Evolutionary conservation across 1,284 basidiomycete species (phyloP), one percentile per base, ranked within the genome.

Genomic region (Sanghuangporus weigelae): DNA sequence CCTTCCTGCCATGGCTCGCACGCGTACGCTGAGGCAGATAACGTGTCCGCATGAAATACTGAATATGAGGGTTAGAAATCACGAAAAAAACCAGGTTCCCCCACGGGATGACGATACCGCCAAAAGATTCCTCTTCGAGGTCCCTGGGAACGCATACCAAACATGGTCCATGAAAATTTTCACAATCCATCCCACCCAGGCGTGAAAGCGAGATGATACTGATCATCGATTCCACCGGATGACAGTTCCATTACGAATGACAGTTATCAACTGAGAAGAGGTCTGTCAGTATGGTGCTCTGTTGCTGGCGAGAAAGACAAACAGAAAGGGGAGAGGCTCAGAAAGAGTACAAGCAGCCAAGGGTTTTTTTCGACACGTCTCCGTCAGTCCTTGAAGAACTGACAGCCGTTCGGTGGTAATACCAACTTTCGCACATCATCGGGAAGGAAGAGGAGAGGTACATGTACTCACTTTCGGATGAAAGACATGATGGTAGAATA

Each of bases 401-500:
- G 36, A 54, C 53, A 7, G 53, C 54, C 44, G 38, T 63, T 63
- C 61, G 61, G 61, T 63, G 61, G 61, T 63, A 63, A 63, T 63
- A 63, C 61, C 61, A 63, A 63, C 61, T 63, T 62, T 63, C 58
- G 44, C 61, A 63, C 61, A 63, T 63, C 61, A 50, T 58, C 6
- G 61, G 23, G 23, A 39, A 40, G n/a, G 31, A 31, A 14, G 21
- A 21, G 39, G 36, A 35, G 50, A 50, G 1, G 21, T 36, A 7
- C 19, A 4, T 39, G 10, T 40, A 40, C 36, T 54, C 21, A 60
- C 57, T 31, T 58, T 46, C 21, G 46, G 44, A 59, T 42, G 36
- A 40, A 26, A 44, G 57, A 12, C n/a, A 26, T 58, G 50, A n/a
- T 51, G 21, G 50, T 26, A 26, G 10, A 51, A 51, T 51, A 51